phyloP scores from a whole-genome alignment of 2,329 filamentous ascomycete species.

The Alternaria tenuissima region DNA sequence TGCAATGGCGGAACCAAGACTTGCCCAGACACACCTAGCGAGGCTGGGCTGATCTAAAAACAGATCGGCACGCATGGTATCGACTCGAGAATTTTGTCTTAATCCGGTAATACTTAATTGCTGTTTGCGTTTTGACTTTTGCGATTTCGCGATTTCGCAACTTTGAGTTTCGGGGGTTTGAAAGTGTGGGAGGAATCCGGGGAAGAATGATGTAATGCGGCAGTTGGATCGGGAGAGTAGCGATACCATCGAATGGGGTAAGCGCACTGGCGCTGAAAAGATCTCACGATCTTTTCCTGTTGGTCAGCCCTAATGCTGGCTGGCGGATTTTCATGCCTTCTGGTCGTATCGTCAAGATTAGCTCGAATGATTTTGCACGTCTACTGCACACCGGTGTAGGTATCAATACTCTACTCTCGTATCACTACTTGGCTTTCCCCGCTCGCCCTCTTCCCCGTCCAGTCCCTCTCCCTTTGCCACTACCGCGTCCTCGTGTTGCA shows the following conservation, averaged over 20 bases:
- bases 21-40: slow-evolving; percentile 5
- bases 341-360: slow-evolving; percentile 2
- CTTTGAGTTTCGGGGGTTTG: background rate
- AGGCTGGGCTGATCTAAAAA: slow-evolving; percentile 8
- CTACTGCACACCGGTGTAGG: background rate
- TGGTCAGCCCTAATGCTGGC: slow-evolving; percentile 2
- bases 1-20: slow-evolving; percentile 9
- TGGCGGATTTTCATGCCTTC: background rate
- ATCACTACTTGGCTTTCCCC: slow-evolving; percentile 11
- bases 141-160: background rate
- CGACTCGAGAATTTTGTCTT: background rate
- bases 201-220: slow-evolving; percentile 5
- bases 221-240: background rate
- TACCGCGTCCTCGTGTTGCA: slow-evolving; percentile 6
- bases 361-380: slow-evolving; percentile 8
- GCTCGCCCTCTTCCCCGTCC: slow-evolving; percentile 19
- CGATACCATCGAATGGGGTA: background rate
- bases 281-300: background rate
- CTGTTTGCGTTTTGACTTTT: background rate
- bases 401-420: background rate
- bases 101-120: background rate
- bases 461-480: slow-evolving; percentile 13
- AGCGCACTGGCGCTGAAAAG: background rate
- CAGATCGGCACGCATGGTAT: slow-evolving; percentile 1
- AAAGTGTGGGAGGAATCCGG: background rate